These are phyloP conservation scores for Rhododendron molle DNA, from an alignment of 148 eudicot genomes.

Conservation along the genomic window DNA sequence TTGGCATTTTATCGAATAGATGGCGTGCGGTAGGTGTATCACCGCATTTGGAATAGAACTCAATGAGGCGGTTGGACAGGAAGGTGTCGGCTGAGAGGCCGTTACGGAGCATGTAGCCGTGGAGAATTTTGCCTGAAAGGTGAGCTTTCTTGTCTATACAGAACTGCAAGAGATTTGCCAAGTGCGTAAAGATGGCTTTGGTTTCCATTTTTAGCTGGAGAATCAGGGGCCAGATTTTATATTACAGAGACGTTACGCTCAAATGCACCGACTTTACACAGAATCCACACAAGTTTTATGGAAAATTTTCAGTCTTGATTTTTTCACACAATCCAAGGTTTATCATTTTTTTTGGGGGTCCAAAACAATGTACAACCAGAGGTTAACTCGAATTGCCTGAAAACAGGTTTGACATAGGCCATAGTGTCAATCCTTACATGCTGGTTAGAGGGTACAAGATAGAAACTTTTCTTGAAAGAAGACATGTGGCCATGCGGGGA, in stretches of 20 bases:
- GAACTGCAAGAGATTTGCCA: slow-evolving; percentile 44
- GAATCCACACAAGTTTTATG: neutral
- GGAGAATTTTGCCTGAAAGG: slow-evolving; percentile 49
- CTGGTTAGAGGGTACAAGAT: neutral
- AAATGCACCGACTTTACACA: neutral
- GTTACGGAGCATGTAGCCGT: slow-evolving; percentile 50
- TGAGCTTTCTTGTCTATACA: slow-evolving; percentile 55
- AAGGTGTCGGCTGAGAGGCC: slow-evolving; percentile 38
- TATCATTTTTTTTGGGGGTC: neutral
- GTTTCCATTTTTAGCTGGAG: slow-evolving; percentile 15
- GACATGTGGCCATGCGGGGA: neutral
- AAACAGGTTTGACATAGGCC: neutral
- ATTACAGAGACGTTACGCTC: neutral
- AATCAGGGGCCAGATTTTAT: neutral
- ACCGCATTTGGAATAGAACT: slow-evolving; percentile 58
- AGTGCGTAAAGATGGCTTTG: slow-evolving; percentile 15
- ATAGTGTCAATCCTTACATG: neutral
- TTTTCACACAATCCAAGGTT: neutral
- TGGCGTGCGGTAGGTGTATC: slow-evolving; percentile 31
- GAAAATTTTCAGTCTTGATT: neutral
- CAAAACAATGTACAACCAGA: neutral
- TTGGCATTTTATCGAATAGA: slow-evolving; percentile 55
- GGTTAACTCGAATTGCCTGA: neutral
- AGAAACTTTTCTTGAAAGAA: neutral
- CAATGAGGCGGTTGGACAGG: slow-evolving; percentile 58